Conservation (phyloP, 306 rosid species). For the Acacia crassicarpa region DNA sequence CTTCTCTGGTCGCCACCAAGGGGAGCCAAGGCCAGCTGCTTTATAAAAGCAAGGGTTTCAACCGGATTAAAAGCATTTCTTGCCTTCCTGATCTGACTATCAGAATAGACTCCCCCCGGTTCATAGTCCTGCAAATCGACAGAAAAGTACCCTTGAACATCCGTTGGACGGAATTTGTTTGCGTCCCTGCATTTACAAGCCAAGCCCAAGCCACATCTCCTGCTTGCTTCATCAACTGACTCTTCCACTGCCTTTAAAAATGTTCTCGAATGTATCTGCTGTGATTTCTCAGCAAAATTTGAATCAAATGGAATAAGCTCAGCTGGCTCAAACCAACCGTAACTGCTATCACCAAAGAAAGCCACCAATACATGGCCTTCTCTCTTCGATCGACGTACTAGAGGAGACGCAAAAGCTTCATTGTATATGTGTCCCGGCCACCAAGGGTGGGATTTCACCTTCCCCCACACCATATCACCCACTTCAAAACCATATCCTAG, state of each 20-base stretch:
- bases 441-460: slow-evolving; percentile 99
- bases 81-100: slow-evolving; percentile 57
- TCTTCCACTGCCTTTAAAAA: slow-evolving; percentile 88
- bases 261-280: slow-evolving; percentile 58
- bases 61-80: slow-evolving; percentile 59
- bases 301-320: slow-evolving; percentile 78
- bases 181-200: slow-evolving; percentile 77
- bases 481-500: slow-evolving; percentile 67
- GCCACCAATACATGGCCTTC: slow-evolving; percentile 89
- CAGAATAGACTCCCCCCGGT: slow-evolving; percentile 73
- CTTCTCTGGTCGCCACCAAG: slow-evolving; percentile 44
- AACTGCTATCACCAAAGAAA: slow-evolving; percentile 94
- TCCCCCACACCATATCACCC: slow-evolving; percentile 98
- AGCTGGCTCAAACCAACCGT: slow-evolving; percentile 95
- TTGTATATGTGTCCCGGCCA: slow-evolving; percentile 96
- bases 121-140: slow-evolving; percentile 88
- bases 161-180: slow-evolving; percentile 51
- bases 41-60: slow-evolving; percentile 67
- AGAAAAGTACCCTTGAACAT: slow-evolving; percentile 61
- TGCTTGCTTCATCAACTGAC: slow-evolving; percentile 81
- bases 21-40: slow-evolving; percentile 70
- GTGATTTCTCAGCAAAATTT: slow-evolving; percentile 76
- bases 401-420: slow-evolving; percentile 67
- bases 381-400: slow-evolving; percentile 71
- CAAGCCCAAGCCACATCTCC: slow-evolving; percentile 73